A percentile compares a stretch with the other conserved stretches of the same genome.
Conservation (phyloP, 176 grass and related monocot species). For the Rhynchospora pubera region DNA sequence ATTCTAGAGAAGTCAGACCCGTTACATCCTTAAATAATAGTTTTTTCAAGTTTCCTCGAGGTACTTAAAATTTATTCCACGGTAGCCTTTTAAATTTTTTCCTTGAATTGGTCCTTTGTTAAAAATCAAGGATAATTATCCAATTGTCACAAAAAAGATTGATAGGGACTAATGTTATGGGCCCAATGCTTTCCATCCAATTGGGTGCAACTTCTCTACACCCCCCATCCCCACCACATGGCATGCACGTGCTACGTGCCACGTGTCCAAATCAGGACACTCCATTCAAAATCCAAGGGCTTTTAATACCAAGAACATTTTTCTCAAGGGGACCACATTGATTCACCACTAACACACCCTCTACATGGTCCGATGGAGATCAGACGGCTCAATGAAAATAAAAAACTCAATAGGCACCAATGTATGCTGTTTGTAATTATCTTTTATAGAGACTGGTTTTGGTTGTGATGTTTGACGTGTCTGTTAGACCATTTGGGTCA, state of each 20-base stretch:
- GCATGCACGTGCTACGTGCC: not conserved
- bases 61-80: not conserved
- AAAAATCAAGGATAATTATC: slow-evolving; percentile 6
- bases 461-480: slow-evolving; percentile 7
- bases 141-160: slow-evolving; percentile 16
- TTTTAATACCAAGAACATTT: not conserved
- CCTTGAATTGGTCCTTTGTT: slow-evolving; percentile 7
- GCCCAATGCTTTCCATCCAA: not conserved
- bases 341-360: not conserved
- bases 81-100: not conserved
- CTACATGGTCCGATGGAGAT: not conserved
- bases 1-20: slow-evolving; percentile 5
- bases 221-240: slow-evolving; percentile 13
- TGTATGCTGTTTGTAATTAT: not conserved
- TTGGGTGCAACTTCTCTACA: not conserved
- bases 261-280: not conserved
- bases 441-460: not conserved
- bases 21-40: not conserved
- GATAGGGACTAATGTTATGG: slow-evolving; percentile 12
- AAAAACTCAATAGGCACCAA: not conserved
- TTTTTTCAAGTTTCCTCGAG: not conserved
- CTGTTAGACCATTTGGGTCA: slow-evolving; percentile 16
- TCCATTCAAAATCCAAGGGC: not conserved
- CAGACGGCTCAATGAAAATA: not conserved
- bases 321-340: not conserved